Evolutionary conservation across 2,329 filamentous ascomycete genomes (phyloP).

Genomic region (Aspergillus costaricaensis): DNA sequence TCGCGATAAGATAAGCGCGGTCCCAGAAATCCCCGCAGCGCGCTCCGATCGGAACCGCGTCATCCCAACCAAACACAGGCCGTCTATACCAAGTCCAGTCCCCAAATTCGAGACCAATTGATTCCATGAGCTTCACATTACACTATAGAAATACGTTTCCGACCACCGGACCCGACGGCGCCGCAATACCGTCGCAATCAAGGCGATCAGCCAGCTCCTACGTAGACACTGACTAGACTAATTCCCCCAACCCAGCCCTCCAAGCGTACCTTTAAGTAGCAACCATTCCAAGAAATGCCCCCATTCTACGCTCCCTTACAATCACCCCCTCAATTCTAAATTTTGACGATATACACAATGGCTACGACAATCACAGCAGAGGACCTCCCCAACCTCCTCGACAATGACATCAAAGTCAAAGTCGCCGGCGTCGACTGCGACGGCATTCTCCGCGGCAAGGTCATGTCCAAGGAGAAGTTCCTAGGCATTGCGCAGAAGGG

Average conservation of each 20-base stretch:
- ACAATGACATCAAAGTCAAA: conserved; percentile 75
- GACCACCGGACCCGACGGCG: neutral
- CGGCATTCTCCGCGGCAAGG: conserved; percentile 81
- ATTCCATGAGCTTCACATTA: neutral
- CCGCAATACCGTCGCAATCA: neutral
- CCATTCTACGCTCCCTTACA: neutral
- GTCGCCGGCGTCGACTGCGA: conserved; percentile 84
- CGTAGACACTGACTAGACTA: no score
- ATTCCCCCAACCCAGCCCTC: no score
- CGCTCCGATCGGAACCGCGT: conserved; percentile 10
- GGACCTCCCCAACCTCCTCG: conserved; percentile 65
- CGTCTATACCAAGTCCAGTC: no score
- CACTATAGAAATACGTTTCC: neutral
- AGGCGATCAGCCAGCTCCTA: neutral
- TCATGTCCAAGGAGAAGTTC: conserved; percentile 91
- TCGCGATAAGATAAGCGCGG: conserved; percentile 20
- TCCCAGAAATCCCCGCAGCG: conserved; percentile 9
- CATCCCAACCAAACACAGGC: neutral
- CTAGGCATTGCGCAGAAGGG: conserved; percentile 73
- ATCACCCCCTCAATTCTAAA: neutral
- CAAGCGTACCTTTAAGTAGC: no score
- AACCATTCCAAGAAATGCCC: no score
- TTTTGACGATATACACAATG: conserved; percentile 2
- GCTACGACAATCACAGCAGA: conserved; percentile 54
- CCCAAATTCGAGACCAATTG: neutral